Conservation (phyloP, 768 basidiomycete species). For the Trametes cinnabarina region DNA sequence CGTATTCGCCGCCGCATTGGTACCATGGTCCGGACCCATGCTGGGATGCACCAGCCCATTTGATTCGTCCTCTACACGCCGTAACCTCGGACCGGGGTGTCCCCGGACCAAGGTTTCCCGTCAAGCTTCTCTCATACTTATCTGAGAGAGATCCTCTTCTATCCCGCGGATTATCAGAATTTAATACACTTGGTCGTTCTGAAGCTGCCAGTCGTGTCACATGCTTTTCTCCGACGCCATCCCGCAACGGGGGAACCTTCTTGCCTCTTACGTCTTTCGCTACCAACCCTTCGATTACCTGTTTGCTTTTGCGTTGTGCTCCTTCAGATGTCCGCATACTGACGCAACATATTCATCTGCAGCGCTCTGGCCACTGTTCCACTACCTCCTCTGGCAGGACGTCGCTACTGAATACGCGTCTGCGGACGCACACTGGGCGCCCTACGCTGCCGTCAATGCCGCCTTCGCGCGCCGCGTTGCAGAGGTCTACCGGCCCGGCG, state of each 20-base stretch:
- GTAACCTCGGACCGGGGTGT: constrained; percentile 12
- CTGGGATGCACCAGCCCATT: background rate
- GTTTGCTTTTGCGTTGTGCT: background rate
- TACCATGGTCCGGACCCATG: background rate
- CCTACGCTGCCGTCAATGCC: constrained; percentile 79
- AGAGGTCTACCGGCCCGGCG: constrained; percentile 69
- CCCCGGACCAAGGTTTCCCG: background rate
- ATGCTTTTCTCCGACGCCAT: background rate
- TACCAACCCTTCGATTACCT: background rate
- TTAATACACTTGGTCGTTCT: background rate
- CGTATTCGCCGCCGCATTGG: constrained; percentile 4
- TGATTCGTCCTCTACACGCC: background rate
- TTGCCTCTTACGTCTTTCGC: constrained; percentile 3
- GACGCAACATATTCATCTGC: background rate
- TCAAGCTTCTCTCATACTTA: background rate
- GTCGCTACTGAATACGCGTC: constrained; percentile 86
- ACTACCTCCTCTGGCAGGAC: constrained; percentile 98
- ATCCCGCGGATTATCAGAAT: background rate
- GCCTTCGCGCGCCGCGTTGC: constrained; percentile 77
- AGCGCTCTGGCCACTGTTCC: constrained; percentile 98
- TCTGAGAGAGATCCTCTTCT: background rate
- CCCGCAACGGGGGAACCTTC: constrained; percentile 7
- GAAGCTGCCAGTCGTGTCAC: background rate
- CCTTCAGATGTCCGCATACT: background rate
- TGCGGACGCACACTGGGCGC: constrained; percentile 79